Evolutionary conservation across 768 basidiomycete genomes (phyloP).

Genomic region (Leucocoprinus leucothites): DNA sequence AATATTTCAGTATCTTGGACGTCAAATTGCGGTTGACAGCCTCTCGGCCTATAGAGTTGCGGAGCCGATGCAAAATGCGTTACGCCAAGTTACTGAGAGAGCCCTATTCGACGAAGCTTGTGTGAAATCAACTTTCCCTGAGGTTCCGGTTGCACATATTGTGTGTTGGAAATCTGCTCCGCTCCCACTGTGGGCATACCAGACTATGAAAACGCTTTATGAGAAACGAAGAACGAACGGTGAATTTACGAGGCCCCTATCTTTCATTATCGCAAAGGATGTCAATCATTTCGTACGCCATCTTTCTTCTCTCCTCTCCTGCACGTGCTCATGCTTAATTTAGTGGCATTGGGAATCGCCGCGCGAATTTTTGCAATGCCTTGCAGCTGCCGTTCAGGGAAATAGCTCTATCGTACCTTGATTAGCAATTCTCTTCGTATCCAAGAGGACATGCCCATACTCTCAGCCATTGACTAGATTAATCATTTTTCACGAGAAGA

Average conservation of each 20-base stretch:
- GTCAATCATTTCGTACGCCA: slow-evolving; percentile 35
- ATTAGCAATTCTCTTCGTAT: too few relatives aligned
- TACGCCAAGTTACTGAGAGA: slow-evolving; percentile 17
- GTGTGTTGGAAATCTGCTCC: slow-evolving; percentile 20
- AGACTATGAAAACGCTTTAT: slow-evolving; percentile 17
- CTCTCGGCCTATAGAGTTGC: slow-evolving; percentile 13
- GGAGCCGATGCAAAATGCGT: slow-evolving; percentile 19
- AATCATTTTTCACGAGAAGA: too few relatives aligned
- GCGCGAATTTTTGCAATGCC: neutral
- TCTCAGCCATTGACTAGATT: too few relatives aligned
- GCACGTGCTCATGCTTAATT: neutral
- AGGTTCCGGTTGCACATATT: slow-evolving; percentile 20
- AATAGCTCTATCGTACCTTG: neutral
- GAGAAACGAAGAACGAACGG: slow-evolving; percentile 17
- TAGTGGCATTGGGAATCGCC: slow-evolving; percentile 12
- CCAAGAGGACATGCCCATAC: too few relatives aligned
- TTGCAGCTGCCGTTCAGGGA: neutral
- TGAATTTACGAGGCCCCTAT: slow-evolving; percentile 19
- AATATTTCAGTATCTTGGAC: neutral
- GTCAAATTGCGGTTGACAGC: neutral
- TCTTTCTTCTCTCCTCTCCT: neutral
- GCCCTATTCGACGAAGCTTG: slow-evolving; percentile 20
- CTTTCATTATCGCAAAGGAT: slow-evolving; percentile 21
- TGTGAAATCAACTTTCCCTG: slow-evolving; percentile 20
- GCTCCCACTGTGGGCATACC: slow-evolving; percentile 22